Evolutionary conservation across 768 basidiomycete species (phyloP).

Genomic region (Coprinopsis cinerea): DNA sequence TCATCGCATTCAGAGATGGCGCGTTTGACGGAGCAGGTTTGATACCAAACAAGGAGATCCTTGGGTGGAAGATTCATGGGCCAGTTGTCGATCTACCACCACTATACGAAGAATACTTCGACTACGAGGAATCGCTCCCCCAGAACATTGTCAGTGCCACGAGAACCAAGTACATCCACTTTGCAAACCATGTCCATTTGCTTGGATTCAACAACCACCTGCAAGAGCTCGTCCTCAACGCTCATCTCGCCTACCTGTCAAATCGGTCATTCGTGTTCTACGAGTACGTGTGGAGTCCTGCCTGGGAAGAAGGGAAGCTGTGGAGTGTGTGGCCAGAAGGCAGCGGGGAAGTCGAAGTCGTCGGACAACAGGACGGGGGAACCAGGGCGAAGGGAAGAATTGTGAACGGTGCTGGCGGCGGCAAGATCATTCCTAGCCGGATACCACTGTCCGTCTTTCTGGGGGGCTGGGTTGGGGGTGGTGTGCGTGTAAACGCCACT

Average conservation of each 20-base stretch:
- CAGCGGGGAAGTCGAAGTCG: not conserved
- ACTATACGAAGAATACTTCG: not conserved
- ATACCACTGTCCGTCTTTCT: conserved; percentile 30
- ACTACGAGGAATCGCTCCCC: not conserved
- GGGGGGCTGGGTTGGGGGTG: conserved; percentile 6
- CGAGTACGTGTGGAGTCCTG: conserved; percentile 50
- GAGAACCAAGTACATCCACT: conserved; percentile 40
- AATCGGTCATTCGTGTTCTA: conserved; percentile 54
- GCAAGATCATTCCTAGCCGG: conserved; percentile 37
- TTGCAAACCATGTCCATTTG: conserved; percentile 41
- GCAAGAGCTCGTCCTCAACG: conserved; percentile 51
- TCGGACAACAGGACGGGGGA: not conserved
- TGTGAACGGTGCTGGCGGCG: not conserved
- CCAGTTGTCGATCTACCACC: too few species aligned
- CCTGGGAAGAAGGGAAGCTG: conserved; percentile 39
- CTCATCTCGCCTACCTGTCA: conserved; percentile 41
- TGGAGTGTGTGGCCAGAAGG: conserved; percentile 42
- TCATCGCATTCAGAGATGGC: too few species aligned
- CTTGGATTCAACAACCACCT: conserved; percentile 60
- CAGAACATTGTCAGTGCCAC: conserved; percentile 2
- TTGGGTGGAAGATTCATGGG: too few species aligned
- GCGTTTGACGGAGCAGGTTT: too few species aligned
- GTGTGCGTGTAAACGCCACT: not conserved
- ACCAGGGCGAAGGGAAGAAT: not conserved
- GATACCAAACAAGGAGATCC: too few species aligned